phyloP scores from a whole-genome alignment of 192 early-diverging fungal species.

The Coemansia sp. region DNA sequence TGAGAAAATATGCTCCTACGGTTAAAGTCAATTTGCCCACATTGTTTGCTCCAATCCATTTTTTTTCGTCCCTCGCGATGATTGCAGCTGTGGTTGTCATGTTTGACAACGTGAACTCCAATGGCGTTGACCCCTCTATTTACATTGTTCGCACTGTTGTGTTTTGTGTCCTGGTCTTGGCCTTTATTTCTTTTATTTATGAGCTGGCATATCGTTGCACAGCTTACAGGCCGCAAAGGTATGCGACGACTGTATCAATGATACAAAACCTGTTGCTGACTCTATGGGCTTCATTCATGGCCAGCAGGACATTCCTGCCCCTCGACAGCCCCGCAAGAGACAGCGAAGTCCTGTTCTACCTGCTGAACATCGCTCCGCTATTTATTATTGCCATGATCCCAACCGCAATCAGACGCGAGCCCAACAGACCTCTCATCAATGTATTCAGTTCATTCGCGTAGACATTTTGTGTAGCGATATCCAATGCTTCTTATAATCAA shows the following conservation, averaged over 20 bases:
- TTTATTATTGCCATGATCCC: no score
- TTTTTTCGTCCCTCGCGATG: neutral
- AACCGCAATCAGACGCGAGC: neutral
- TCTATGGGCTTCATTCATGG: conserved; percentile 13
- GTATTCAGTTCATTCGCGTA: no score
- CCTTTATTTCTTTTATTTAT: neutral
- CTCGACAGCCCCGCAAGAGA: no score
- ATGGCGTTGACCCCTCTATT: neutral
- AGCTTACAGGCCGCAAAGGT: no score
- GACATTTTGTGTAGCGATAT: no score
- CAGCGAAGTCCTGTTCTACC: no score
- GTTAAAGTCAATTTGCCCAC: neutral
- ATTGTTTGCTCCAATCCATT: neutral
- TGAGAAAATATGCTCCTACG: no score
- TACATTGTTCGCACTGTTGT: conserved; percentile 9
- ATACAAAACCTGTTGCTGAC: conserved; percentile 8
- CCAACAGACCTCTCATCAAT: no score
- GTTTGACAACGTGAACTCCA: neutral
- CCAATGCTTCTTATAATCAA: no score
- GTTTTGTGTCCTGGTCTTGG: neutral
- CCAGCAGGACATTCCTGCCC: no score
- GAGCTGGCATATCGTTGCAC: neutral
- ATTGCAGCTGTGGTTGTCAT: neutral
- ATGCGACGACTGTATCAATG: neutral
- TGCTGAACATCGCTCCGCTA: no score